phyloP scores from a whole-genome alignment of 306 rosid species.

The Trifolium fragiferum region DNA sequence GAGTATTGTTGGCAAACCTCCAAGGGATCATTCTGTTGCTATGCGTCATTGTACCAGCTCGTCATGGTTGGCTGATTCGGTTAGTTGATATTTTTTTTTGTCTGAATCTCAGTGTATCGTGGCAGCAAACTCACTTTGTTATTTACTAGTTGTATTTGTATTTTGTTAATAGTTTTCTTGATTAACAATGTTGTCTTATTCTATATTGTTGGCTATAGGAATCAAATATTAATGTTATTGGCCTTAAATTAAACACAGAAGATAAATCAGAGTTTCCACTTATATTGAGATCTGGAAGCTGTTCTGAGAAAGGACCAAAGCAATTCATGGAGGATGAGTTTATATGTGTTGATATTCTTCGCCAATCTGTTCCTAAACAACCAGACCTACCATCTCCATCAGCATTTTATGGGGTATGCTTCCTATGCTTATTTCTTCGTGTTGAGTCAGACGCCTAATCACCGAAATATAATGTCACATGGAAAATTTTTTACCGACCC shows the following conservation, averaged over 20 bases:
- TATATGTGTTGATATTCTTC: constrained; percentile 54
- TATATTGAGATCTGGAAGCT: constrained; percentile 59
- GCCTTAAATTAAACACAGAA: constrained; percentile 47
- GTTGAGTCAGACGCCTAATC: background rate
- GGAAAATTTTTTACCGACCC: no score
- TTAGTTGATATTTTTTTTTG: constrained; percentile 33
- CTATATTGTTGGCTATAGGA: constrained; percentile 48
- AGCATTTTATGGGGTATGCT: constrained; percentile 74
- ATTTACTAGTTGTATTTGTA: background rate
- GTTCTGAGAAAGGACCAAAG: constrained; percentile 70
- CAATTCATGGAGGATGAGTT: constrained; percentile 75
- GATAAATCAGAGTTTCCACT: constrained; percentile 52
- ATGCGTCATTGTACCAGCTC: constrained; percentile 62
- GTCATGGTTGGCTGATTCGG: constrained; percentile 59
- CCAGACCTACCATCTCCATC: constrained; percentile 50
- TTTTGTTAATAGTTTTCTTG: background rate
- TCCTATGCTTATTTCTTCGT: constrained; percentile 6
- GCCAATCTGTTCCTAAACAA: constrained; percentile 35
- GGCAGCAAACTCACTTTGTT: background rate
- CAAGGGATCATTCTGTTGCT: constrained; percentile 50
- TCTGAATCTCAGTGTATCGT: background rate
- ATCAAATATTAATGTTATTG: constrained; percentile 40
- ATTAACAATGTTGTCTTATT: constrained; percentile 24
- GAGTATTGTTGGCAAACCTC: constrained; percentile 55
- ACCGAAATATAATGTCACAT: no score